Evolutionary conservation across 129 eudicot genomes (phyloP).

Genomic region (Flaveria linearis): DNA sequence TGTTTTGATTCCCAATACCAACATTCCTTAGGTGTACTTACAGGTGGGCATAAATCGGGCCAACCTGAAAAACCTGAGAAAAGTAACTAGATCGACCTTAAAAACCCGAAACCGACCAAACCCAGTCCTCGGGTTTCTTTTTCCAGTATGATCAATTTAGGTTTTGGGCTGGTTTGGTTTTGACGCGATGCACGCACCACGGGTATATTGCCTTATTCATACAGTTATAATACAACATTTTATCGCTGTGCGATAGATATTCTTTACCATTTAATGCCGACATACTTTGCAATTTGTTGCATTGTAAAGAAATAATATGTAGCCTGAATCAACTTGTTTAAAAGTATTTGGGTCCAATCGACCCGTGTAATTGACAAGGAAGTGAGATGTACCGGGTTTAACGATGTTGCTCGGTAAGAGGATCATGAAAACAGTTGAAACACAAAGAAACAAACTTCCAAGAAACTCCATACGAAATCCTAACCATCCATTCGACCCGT

Average conservation of each 20-base stretch:
- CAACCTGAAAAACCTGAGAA: no score
- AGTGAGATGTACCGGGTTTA: slow-evolving; percentile 47
- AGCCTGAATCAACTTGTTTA: not conserved
- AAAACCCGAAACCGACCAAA: no score
- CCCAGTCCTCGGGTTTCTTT: no score
- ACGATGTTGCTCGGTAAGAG: slow-evolving; percentile 54
- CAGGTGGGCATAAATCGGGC: no score
- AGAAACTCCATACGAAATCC: slow-evolving; percentile 69
- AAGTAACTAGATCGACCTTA: no score
- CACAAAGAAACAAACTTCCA: slow-evolving; percentile 57
- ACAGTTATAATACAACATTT: not conserved
- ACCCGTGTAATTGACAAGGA: not conserved
- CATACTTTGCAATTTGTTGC: not conserved
- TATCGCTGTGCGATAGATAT: not conserved
- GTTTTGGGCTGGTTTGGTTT: no score
- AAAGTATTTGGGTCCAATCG: not conserved
- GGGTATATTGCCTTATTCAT: not conserved
- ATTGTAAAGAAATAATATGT: not conserved
- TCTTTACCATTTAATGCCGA: not conserved
- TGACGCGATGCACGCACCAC: no score
- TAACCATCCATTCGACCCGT: slow-evolving; percentile 69
- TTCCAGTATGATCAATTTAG: no score
- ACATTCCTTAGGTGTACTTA: no score
- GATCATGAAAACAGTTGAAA: slow-evolving; percentile 58
- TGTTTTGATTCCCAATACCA: no score